These are phyloP conservation scores for Kodamaea laetipori DNA, from an alignment of 805 yeast species.

Conservation along the genomic window DNA sequence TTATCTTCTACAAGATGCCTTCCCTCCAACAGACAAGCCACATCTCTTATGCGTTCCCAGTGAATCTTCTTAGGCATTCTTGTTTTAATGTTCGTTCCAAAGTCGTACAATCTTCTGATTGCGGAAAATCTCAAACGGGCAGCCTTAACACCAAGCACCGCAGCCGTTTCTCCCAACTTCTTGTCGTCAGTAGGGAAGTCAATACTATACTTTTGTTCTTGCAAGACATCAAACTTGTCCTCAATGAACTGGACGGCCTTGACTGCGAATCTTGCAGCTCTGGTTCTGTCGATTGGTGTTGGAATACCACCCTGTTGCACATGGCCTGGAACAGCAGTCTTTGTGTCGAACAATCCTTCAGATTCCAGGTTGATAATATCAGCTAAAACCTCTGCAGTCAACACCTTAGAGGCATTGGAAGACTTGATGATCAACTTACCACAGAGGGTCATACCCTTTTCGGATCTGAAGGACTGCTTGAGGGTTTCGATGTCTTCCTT, in stretches of 20 bases:
- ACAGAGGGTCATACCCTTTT: conserved; percentile 75
- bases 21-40: conserved; percentile 84
- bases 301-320: conserved; percentile 98
- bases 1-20: conserved; percentile 38
- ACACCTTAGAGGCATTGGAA: conserved; percentile 79
- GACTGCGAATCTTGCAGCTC: conserved; percentile 87
- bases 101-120: conserved; percentile 76
- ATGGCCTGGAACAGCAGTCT: conserved; percentile 97
- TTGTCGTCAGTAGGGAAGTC: conserved; percentile 37
- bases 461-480: conserved; percentile 66
- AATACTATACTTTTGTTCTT: conserved; percentile 24
- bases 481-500: conserved; percentile 75
- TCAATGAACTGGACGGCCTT: conserved; percentile 89
- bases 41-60: conserved; percentile 75
- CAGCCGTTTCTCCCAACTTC: conserved; percentile 39
- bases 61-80: conserved; percentile 89
- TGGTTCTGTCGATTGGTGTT: conserved; percentile 88
- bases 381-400: conserved; percentile 79
- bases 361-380: conserved; percentile 82
- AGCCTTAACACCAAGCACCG: conserved; percentile 56
- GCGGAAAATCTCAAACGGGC: conserved; percentile 76
- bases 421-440: conserved; percentile 87
- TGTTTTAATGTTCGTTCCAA: conserved; percentile 74
- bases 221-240: conserved; percentile 34
- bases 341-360: conserved; percentile 75